A percentile compares a stretch with the other conserved stretches of the same genome.
These are phyloP conservation scores for Pythium diclinum DNA, from an alignment of 352 stramenopile species.

Conservation along the genomic window DNA sequence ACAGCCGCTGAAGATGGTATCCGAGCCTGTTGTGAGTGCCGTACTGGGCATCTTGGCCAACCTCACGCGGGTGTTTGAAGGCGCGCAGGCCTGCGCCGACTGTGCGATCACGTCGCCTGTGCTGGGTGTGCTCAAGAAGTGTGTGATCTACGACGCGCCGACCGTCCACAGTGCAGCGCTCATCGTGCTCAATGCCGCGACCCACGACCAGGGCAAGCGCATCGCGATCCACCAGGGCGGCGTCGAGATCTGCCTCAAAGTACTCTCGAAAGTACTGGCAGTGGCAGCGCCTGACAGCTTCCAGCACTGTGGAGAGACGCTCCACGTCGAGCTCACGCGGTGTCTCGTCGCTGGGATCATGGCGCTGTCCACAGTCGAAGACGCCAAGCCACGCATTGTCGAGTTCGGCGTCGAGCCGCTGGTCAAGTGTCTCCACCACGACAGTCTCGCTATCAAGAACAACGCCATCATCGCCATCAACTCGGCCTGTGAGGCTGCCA, in stretches of 20 bases:
- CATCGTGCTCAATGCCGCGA: conserved; percentile 51
- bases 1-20: conserved; percentile 41
- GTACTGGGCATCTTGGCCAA: conserved; percentile 48
- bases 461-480: conserved; percentile 63
- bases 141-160: conserved; percentile 37
- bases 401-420: conserved; percentile 71
- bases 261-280: conserved; percentile 40
- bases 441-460: conserved; percentile 31
- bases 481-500: conserved; percentile 57
- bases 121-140: conserved; percentile 58
- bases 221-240: conserved; percentile 43
- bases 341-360: conserved; percentile 57
- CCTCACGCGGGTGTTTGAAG: conserved; percentile 57
- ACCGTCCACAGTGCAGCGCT: conserved; percentile 41
- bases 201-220: conserved; percentile 52
- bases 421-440: conserved; percentile 51
- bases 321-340: conserved; percentile 48
- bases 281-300: conserved; percentile 9
- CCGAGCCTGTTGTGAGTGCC: conserved; percentile 33
- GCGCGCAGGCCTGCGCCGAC: conserved; percentile 38
- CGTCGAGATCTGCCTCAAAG: conserved; percentile 60
- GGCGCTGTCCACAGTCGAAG: conserved; percentile 61
- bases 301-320: conserved; percentile 28
- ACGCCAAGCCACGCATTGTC: conserved; percentile 64
- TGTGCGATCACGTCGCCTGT: conserved; percentile 43